Conservation (phyloP, 1,139 yeast genomes). For the Insectozyma bohioensis region DNA sequence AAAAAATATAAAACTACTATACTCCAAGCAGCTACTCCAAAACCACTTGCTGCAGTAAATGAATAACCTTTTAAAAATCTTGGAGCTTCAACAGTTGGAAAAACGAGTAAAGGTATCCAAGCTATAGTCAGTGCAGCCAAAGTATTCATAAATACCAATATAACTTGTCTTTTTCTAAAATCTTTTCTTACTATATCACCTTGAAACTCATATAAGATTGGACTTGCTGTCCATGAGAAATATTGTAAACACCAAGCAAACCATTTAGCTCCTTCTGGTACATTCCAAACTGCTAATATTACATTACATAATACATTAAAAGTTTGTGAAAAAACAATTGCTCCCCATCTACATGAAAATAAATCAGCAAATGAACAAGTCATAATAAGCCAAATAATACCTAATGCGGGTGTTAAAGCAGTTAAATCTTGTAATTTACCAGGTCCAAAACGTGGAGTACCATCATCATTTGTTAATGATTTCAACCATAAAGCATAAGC, state of each 20-base stretch:
- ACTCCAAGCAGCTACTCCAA: conserved; percentile 53
- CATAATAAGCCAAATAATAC: conserved; percentile 39
- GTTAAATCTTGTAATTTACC: conserved; percentile 41
- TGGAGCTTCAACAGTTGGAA: conserved; percentile 46
- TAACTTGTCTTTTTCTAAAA: conserved; percentile 42
- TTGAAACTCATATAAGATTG: conserved; percentile 46
- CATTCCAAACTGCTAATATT: conserved; percentile 47
- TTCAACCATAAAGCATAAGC: conserved; percentile 52
- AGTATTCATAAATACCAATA: conserved; percentile 44
- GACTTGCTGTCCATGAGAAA: conserved; percentile 52
- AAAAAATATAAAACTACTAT: conserved; percentile 54
- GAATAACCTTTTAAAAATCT: conserved; percentile 39
- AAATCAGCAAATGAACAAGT: conserved; percentile 49
- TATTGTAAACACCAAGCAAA: conserved; percentile 48
- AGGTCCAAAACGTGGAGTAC: conserved; percentile 24
- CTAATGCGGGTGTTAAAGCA: conserved; percentile 46
- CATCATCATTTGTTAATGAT: conserved; percentile 27
- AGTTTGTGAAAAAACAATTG: conserved; percentile 53
- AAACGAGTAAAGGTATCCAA: conserved; percentile 47
- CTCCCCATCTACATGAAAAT: conserved; percentile 55
- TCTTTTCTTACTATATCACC: conserved; percentile 46
- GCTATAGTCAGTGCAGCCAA: conserved; percentile 46
- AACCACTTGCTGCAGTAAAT: conserved; percentile 54
- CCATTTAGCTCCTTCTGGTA: conserved; percentile 47
- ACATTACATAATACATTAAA: conserved; percentile 40